phyloP scores from a whole-genome alignment of 2,329 filamentous ascomycete species.

The Knufia fluminis region DNA sequence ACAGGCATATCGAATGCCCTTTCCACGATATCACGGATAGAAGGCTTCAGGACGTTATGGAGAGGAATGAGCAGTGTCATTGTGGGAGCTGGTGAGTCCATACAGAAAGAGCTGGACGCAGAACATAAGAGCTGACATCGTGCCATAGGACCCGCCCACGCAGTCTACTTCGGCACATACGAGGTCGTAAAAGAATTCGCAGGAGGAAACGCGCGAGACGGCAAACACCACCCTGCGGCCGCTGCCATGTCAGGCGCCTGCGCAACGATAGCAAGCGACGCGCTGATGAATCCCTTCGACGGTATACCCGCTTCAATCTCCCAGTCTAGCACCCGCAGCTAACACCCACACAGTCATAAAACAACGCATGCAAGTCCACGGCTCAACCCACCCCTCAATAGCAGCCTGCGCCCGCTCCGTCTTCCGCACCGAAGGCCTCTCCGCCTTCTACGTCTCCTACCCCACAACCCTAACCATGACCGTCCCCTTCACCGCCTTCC shows the following conservation, averaged over 20 bases:
- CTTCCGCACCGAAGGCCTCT: slow-evolving; percentile 76
- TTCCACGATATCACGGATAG: slow-evolving; percentile 79
- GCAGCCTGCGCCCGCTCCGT: slow-evolving; percentile 78
- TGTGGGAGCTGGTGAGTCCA: slow-evolving; percentile 70
- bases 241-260: slow-evolving; percentile 88
- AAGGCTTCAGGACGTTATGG: slow-evolving; percentile 89
- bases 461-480: slow-evolving; percentile 98
- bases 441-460: slow-evolving; percentile 96
- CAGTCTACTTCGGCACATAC: slow-evolving; percentile 97
- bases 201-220: slow-evolving; percentile 74
- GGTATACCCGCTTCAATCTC: slow-evolving; percentile 44
- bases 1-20: slow-evolving; percentile 86
- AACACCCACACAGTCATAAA: slow-evolving; percentile 66
- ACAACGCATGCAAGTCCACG: slow-evolving; percentile 97
- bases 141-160: slow-evolving; percentile 74
- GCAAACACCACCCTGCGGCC: slow-evolving; percentile 84
- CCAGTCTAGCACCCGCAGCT: neutral
- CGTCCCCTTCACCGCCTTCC: slow-evolving; percentile 90
- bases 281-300: slow-evolving; percentile 98
- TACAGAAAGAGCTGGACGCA: slow-evolving; percentile 5
- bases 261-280: slow-evolving; percentile 93
- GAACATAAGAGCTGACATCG: slow-evolving; percentile 19
- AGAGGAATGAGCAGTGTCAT: slow-evolving; percentile 94
- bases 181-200: slow-evolving; percentile 94
- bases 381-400: slow-evolving; percentile 85